These are phyloP conservation scores for Plasmodium ovale DNA, from an alignment of 169 alveolate genomes.

Conservation along the genomic window DNA sequence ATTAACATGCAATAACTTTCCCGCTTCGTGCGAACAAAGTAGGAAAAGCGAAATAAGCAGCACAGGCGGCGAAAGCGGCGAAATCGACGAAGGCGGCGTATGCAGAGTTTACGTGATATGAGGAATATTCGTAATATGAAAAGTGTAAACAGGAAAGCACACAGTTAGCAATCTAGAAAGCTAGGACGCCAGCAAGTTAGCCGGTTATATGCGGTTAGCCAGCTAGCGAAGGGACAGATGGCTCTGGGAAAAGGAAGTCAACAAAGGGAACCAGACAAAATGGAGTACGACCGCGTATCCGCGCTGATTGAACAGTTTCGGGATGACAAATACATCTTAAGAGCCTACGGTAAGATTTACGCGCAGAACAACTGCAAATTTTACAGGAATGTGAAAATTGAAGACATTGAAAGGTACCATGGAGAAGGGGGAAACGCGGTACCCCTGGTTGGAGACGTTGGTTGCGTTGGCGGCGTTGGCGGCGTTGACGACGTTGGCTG, in stretches of 20 bases:
- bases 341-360: conserved; percentile 24
- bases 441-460: not conserved
- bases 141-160: not conserved
- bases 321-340: conserved; percentile 25
- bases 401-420: conserved; percentile 19
- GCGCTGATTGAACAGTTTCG: conserved; percentile 14
- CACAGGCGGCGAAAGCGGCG: not conserved
- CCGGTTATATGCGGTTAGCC: too few relatives aligned
- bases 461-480: not conserved
- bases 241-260: too few relatives aligned
- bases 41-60: conserved; percentile 1
- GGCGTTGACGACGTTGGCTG: too few relatives aligned
- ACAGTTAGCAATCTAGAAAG: not conserved
- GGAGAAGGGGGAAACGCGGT: not conserved
- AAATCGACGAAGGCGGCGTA: not conserved
- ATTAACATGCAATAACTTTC: not conserved
- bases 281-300: conserved; percentile 23
- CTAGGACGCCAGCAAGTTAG: too few relatives aligned
- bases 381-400: conserved; percentile 19
- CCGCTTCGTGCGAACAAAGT: not conserved
- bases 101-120: not conserved
- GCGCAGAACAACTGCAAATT: conserved; percentile 25
- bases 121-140: not conserved
- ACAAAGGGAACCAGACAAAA: too few relatives aligned
- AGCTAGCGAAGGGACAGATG: too few relatives aligned